phyloP scores from a whole-genome alignment of 345 rosid genomes.

The Lenwebbia sp. region DNA sequence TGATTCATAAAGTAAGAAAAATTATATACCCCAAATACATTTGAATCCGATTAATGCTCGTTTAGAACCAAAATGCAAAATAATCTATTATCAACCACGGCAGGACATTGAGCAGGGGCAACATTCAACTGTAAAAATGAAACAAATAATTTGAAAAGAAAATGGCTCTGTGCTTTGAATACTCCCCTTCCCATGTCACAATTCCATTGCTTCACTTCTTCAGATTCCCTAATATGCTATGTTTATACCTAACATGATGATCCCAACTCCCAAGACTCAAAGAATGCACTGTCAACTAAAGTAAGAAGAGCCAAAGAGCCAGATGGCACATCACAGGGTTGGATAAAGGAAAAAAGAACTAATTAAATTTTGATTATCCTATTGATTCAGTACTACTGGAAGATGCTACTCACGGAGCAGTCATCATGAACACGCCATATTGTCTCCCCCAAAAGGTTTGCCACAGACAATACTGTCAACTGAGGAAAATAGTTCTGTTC shows the following conservation, averaged over 20 bases:
- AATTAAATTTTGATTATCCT: neutral
- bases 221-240: neutral
- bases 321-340: neutral
- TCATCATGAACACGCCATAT: slow-evolving; percentile 99
- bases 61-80: neutral
- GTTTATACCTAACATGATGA: neutral
- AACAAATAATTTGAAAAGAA: neutral
- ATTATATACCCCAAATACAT: neutral
- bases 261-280: neutral
- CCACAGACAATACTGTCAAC: slow-evolving; percentile 85
- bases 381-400: slow-evolving; percentile 9
- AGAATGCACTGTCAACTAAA: neutral
- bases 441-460: slow-evolving; percentile 93
- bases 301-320: neutral
- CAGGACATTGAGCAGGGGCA: neutral
- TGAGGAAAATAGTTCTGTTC: slow-evolving; percentile 88
- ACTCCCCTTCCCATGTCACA: neutral
- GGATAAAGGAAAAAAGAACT: neutral
- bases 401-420: slow-evolving; percentile 67
- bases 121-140: neutral
- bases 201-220: neutral
- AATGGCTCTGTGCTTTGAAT: neutral
- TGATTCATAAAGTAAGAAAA: neutral
- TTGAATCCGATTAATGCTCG: neutral
- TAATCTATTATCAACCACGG: neutral